Evolutionary conservation across 495 filamentous ascomycete species (phyloP).

Genomic region (Aspergillus haitiensis): DNA sequence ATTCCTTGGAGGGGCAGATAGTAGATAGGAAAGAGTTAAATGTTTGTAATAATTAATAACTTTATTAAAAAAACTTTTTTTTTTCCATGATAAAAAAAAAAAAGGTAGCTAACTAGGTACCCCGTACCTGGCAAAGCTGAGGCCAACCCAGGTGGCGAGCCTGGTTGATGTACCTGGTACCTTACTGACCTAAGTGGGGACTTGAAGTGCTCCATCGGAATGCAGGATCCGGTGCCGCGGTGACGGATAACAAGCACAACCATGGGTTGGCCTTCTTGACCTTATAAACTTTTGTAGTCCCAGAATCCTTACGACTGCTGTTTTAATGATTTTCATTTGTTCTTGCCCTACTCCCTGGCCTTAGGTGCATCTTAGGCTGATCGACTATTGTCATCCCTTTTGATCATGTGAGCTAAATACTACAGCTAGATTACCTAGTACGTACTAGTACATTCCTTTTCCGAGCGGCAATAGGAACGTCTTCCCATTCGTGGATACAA

Average conservation of each 20-base stretch:
- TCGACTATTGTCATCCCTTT: conserved; percentile 13
- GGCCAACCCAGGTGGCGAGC: conserved; percentile 10
- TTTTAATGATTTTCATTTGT: conserved; percentile 10
- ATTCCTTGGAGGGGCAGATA: too few relatives aligned
- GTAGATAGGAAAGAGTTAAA: too few relatives aligned
- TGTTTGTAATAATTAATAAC: too few relatives aligned
- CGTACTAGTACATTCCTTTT: conserved; percentile 6
- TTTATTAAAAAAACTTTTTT: too few relatives aligned
- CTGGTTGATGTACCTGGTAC: conserved; percentile 10
- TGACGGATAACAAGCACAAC: conserved; percentile 36
- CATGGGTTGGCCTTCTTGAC: conserved; percentile 23
- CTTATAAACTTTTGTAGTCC: background rate
- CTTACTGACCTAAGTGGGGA: conserved; percentile 9
- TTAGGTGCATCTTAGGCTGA: conserved; percentile 4
- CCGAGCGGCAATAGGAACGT: conserved; percentile 17
- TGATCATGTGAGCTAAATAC: conserved; percentile 38
- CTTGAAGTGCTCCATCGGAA: conserved; percentile 30
- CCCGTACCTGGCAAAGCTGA: background rate
- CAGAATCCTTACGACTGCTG: conserved; percentile 1
- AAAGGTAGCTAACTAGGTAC: too few relatives aligned
- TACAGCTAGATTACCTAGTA: conserved; percentile 3
- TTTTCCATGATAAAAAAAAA: too few relatives aligned
- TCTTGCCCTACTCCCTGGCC: conserved; percentile 8
- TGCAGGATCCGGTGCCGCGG: conserved; percentile 42
- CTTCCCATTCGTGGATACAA: conserved; percentile 16